These are phyloP conservation scores for Chlorella sp. DNA, from an alignment of 139 green algal species.

Conservation along the genomic window DNA sequence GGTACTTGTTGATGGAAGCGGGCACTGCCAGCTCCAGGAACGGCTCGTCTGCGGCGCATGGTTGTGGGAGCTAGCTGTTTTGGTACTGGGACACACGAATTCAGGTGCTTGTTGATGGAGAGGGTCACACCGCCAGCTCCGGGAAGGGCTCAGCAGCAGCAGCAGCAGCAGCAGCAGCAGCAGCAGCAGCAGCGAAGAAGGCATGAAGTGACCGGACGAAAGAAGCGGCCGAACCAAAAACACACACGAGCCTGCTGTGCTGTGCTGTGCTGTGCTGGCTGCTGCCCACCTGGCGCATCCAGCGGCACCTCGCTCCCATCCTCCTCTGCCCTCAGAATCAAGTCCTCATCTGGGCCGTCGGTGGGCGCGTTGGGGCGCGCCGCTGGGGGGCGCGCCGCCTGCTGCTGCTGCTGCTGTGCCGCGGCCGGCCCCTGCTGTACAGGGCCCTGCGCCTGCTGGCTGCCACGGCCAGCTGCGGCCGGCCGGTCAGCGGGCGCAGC, in stretches of 20 bases:
- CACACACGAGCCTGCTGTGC: too few relatives aligned
- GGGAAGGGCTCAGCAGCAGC: too few relatives aligned
- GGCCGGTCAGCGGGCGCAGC: background rate
- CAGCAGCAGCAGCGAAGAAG: background rate
- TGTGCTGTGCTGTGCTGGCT: too few relatives aligned
- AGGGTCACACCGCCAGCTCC: too few relatives aligned
- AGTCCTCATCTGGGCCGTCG: conserved; percentile 30
- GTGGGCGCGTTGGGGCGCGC: background rate
- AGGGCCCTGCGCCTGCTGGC: background rate
- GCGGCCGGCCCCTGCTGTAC: background rate
- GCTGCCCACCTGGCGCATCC: background rate
- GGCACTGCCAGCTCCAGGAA: conserved; percentile 45
- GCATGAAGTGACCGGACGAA: too few relatives aligned
- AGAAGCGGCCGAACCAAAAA: too few relatives aligned
- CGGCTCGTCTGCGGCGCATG: background rate
- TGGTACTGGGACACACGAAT: too few relatives aligned
- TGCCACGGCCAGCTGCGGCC: background rate
- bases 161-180: too few relatives aligned
- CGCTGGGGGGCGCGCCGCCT: background rate
- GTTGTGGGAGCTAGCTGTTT: background rate
- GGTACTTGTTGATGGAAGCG: conserved; percentile 51
- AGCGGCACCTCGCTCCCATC: conserved; percentile 7
- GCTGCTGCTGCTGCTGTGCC: background rate
- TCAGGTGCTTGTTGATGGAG: too few relatives aligned
- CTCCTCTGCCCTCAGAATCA: conserved; percentile 23